A percentile compares a stretch with the other conserved stretches of the same genome.
Conservation (phyloP, 306 rosid genomes). For the Citrullus colocynthis region DNA sequence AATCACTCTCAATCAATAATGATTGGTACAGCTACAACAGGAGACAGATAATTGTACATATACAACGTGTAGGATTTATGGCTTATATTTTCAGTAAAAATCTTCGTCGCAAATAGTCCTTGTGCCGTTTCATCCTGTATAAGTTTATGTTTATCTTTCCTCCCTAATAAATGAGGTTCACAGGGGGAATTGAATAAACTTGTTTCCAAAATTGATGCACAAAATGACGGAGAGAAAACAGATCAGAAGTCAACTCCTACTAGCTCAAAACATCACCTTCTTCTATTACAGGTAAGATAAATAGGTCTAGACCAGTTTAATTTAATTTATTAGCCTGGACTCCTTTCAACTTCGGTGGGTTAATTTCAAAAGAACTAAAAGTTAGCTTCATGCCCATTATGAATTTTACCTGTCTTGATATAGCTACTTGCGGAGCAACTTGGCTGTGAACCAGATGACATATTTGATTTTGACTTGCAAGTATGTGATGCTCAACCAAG, state of each 20-base stretch:
- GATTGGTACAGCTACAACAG: not conserved
- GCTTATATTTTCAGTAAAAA: not conserved
- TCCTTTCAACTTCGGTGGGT: not conserved
- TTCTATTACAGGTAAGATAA: conserved; percentile 54
- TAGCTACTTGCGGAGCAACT: conserved; percentile 66
- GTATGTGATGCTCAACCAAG: conserved; percentile 88
- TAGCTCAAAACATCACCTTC: conserved; percentile 56
- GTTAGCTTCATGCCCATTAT: too few species aligned
- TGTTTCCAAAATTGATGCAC: conserved; percentile 25
- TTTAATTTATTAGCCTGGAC: not conserved
- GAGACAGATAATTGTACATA: not conserved
- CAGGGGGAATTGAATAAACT: conserved; percentile 75
- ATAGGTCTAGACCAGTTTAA: not conserved
- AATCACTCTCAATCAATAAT: too few species aligned
- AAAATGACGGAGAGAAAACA: conserved; percentile 16
- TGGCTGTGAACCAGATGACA: conserved; percentile 51
- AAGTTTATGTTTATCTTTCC: not conserved
- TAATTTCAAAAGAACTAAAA: not conserved
- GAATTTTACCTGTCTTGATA: not conserved
- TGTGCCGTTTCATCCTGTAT: not conserved
- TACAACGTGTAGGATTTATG: not conserved
- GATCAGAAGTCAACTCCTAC: conserved; percentile 23
- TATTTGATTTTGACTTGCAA: conserved; percentile 84
- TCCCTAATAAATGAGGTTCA: not conserved
- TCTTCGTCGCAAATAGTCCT: not conserved